Percentiles rank a stretch among this genome's conserved stretches.
Conservation (phyloP, 768 basidiomycete species). For the Trametes cinnabarina region DNA sequence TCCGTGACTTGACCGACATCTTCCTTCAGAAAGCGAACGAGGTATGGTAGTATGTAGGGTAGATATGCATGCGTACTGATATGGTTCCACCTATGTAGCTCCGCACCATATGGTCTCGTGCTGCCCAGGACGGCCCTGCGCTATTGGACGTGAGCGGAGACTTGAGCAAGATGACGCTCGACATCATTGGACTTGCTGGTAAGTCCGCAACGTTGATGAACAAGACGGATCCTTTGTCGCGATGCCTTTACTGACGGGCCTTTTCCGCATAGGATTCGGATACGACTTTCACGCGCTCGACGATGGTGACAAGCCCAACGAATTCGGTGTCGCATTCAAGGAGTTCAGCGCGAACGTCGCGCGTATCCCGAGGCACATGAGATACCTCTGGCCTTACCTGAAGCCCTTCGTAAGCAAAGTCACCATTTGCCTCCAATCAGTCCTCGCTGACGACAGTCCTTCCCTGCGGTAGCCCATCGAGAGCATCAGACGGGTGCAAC, state of each 20-base stretch:
- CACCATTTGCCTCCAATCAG: too few relatives aligned
- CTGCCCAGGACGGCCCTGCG: conserved; percentile 6
- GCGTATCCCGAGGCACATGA: background rate
- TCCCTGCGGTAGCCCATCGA: too few relatives aligned
- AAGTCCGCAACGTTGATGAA: too few relatives aligned
- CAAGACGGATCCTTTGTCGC: too few relatives aligned
- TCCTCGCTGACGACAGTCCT: too few relatives aligned
- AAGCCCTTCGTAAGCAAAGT: conserved; percentile 22
- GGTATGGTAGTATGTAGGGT: too few relatives aligned
- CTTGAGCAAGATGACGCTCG: conserved; percentile 36
- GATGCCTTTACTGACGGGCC: too few relatives aligned
- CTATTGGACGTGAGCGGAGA: conserved; percentile 33
- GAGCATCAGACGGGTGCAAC: too few relatives aligned
- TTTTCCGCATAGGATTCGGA: conserved; percentile 39
- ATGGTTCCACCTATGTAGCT: conserved; percentile 8
- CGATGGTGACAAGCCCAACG: conserved; percentile 26
- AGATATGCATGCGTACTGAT: too few relatives aligned
- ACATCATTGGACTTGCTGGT: conserved; percentile 44
- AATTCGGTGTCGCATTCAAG: conserved; percentile 31
- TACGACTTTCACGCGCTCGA: conserved; percentile 35
- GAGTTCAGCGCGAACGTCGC: conserved; percentile 17
- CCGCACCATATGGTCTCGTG: conserved; percentile 3
- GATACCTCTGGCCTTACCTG: conserved; percentile 18
- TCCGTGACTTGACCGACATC: conserved; percentile 54
- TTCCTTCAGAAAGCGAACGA: conserved; percentile 55